Base-by-base conservation (phyloP, 345 rosid genomes). In the Geranium rotundifolium region DNA sequence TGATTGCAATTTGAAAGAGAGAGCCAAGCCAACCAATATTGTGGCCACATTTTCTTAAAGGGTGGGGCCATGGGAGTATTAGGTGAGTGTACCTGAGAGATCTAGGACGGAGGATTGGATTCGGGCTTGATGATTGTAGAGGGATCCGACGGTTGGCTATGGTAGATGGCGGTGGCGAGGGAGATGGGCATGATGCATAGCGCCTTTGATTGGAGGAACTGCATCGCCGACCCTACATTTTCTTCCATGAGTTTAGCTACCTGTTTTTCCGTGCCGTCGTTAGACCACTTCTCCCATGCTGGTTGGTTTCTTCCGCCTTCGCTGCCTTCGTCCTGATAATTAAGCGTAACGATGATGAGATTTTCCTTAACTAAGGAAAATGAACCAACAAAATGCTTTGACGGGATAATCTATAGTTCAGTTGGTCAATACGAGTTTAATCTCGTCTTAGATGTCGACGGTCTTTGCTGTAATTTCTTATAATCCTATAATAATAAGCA, bases 221-320 rank as follows among this genome's bases (percentile, higher is more conserved):
- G 95, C 95, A 87, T 84, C 4, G 95, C 90, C 5, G 90, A 82
- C 17, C 95, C 95, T 0, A 85, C 63, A 55, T 87, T 87, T 77
- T 84, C 90, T 80, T 85, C 95, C 90, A 87, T 87, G 61, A 87
- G 77, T 77, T 80, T 83, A 12, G 90, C 90, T 17, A 85, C 88
- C 63, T 80, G 79, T 68, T 80, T 79, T 62, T 87, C 95, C 0
- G 88, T 87, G 20, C 85, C 90, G 39, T 84, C 88, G 10, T 70
- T 77, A 41, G 88, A 81, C 95, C 95, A 87, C 58, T 75, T 82
- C 75, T 83, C 88, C 95, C 95, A 81, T 0, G 84, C 82, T 0
- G 77, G 78, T 56, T 71, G 76, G 62, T 62, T 74, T 65, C 59
- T 66, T 64, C 80, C 83, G 16, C 82, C 85, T 65, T 78, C 85